Evolutionary conservation across 306 rosid genomes (phyloP).

Genomic region (Sechiopsis laciniata): DNA sequence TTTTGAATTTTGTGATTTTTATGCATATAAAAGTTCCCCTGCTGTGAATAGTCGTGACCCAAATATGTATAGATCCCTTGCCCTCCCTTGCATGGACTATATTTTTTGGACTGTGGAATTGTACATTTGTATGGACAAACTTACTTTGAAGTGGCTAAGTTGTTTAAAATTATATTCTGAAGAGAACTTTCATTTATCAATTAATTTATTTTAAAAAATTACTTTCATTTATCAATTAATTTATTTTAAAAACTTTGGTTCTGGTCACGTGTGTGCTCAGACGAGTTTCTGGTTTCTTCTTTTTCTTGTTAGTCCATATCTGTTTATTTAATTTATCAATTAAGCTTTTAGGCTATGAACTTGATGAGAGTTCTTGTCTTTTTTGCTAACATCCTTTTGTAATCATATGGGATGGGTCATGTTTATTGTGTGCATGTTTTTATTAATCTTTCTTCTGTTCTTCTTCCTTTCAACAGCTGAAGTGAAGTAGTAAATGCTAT

Average conservation of each 20-base stretch:
- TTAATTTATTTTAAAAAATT: not conserved
- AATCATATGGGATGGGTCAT: not conserved
- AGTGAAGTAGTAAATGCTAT: constrained; percentile 1
- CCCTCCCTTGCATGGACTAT: not conserved
- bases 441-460: not conserved
- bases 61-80: not conserved
- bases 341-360: not conserved
- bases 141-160: not conserved
- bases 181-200: not conserved
- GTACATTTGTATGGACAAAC: not conserved
- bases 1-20: too few relatives aligned
- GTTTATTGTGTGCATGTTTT: not conserved
- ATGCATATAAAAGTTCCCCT: too few relatives aligned
- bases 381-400: not conserved
- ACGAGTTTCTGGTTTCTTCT: not conserved
- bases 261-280: not conserved
- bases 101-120: not conserved
- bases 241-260: not conserved
- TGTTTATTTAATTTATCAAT: not conserved
- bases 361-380: not conserved
- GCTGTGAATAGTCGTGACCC: not conserved
- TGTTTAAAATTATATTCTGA: not conserved
- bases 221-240: not conserved
- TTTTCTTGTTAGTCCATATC: not conserved
- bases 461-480: constrained; percentile 4